Base-by-base conservation (phyloP, 1,284 basidiomycete species). In the Cystobasidium pallidum region DNA sequence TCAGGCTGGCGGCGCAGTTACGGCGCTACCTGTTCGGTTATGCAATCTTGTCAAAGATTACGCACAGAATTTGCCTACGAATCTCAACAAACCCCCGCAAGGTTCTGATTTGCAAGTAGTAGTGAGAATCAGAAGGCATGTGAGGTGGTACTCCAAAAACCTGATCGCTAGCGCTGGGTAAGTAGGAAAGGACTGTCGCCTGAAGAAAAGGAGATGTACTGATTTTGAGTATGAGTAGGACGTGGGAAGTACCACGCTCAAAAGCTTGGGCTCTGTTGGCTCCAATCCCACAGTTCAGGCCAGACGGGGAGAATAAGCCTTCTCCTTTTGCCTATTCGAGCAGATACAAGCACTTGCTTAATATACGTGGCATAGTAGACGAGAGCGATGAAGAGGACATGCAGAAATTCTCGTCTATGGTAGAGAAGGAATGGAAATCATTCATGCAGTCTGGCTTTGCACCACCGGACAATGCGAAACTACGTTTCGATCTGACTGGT, bases 331-430 rank as follows among this genome's bases (percentile, higher is more conserved):
- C 75, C 19, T 78, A 75, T 55, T 75, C 80, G 11, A 75, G 79
- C 17, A 79, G 80, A 43, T 83, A 83, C 76, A 82, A 81, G 71
- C 83, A 83, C 76, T 71, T 84, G 28, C 81, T 84, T 78, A 81
- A 80, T 62, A 76, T 83, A 17, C 79, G 81, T 7, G 80, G 79
- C 61, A 81, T 75, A 26, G 57, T 52, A 21, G 73, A 74, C 39
- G 75, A 76, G 4, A 63, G 67, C 8, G 76, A 76, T 34, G 75
- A 76, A 24, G 74, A 74, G 24, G 76, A 77, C 52, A 66, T 76
- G 54, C 77, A 76, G 72, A 71, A 75, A 11, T 78, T 75, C 74
- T 74, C 73, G 43, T 75, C 74, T 19, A 59, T 75, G 0, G 76
- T 78, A 17, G 76, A 79, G 36, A 79, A 78, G 68, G 76, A 79